Evolutionary conservation across 2,329 filamentous ascomycete species (phyloP).

Genomic region (Hymenoscyphus albidus): DNA sequence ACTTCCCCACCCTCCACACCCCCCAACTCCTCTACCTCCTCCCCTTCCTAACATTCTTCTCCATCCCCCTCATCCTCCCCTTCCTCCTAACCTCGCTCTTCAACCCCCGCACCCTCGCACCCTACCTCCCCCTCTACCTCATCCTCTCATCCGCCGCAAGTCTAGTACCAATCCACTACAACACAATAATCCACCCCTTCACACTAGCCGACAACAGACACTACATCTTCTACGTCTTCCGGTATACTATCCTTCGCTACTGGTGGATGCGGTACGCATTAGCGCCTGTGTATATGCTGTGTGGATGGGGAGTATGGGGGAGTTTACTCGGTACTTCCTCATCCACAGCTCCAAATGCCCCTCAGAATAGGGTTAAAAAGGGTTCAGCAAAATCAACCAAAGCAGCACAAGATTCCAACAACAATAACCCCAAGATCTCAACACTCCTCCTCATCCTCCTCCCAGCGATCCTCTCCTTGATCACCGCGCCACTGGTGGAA

Average conservation of each 20-base stretch:
- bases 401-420: background rate
- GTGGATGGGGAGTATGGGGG: slow-evolving; percentile 62
- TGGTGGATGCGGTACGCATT: slow-evolving; percentile 62
- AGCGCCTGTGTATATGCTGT: slow-evolving; percentile 65
- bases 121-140: slow-evolving; percentile 27
- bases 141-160: slow-evolving; percentile 32
- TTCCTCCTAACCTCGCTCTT: slow-evolving; percentile 32
- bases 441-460: slow-evolving; percentile 57
- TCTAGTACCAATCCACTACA: slow-evolving; percentile 57
- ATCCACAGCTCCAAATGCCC: slow-evolving; percentile 22
- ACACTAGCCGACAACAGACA: slow-evolving; percentile 95
- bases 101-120: background rate
- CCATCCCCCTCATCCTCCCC: slow-evolving; percentile 68
- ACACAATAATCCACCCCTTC: slow-evolving; percentile 94
- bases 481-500: slow-evolving; percentile 89
- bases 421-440: slow-evolving; percentile 40
- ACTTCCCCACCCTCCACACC: slow-evolving; percentile 82
- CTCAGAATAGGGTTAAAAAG: slow-evolving; percentile 6
- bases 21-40: slow-evolving; percentile 95
- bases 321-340: slow-evolving; percentile 48
- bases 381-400: background rate
- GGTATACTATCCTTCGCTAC: slow-evolving; percentile 69
- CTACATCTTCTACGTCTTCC: slow-evolving; percentile 96
- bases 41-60: slow-evolving; percentile 88
- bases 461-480: slow-evolving; percentile 70